Percentiles rank a stretch among this genome's conserved stretches.
These are phyloP conservation scores for Phyllosticta paracitricarpa DNA, from an alignment of 2,329 filamentous ascomycete species.

Conservation along the genomic window DNA sequence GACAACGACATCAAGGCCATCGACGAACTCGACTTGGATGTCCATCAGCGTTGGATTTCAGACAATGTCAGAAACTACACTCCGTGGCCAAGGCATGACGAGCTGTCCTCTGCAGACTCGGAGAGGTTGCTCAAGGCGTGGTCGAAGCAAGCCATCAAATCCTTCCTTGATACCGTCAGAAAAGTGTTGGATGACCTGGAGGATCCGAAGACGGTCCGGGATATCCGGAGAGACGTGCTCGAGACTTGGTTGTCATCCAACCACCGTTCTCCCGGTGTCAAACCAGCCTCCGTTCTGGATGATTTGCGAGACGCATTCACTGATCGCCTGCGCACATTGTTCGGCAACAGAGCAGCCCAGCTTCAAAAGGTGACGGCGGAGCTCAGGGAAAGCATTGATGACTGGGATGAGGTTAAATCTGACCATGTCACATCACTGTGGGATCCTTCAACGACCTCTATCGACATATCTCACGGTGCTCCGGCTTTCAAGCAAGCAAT, in stretches of 20 bases:
- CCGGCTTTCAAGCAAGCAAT: conserved; percentile 59
- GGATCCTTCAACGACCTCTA: conserved; percentile 53
- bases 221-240: conserved; percentile 59
- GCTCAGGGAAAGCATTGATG: conserved; percentile 50
- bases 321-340: conserved; percentile 51
- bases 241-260: conserved; percentile 67
- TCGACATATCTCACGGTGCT: conserved; percentile 57
- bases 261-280: conserved; percentile 53
- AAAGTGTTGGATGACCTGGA: conserved; percentile 49
- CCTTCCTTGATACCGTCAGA: conserved; percentile 48
- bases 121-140: conserved; percentile 31
- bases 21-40: conserved; percentile 64
- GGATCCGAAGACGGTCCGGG: conserved; percentile 60
- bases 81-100: conserved; percentile 77
- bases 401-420: conserved; percentile 40
- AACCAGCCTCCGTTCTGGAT: conserved; percentile 59
- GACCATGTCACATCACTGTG: conserved; percentile 52
- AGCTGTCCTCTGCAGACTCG: conserved; percentile 37
- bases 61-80: conserved; percentile 77
- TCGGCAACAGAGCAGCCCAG: conserved; percentile 53
- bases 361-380: conserved; percentile 56
- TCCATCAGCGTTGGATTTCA: conserved; percentile 69
- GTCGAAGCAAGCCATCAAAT: conserved; percentile 29
- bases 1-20: conserved; percentile 56
- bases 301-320: conserved; percentile 61